Evolutionary conservation across 306 rosid species (phyloP), one percentile per base, ranked within the genome.

Genomic region (Quercus wislizeni): DNA sequence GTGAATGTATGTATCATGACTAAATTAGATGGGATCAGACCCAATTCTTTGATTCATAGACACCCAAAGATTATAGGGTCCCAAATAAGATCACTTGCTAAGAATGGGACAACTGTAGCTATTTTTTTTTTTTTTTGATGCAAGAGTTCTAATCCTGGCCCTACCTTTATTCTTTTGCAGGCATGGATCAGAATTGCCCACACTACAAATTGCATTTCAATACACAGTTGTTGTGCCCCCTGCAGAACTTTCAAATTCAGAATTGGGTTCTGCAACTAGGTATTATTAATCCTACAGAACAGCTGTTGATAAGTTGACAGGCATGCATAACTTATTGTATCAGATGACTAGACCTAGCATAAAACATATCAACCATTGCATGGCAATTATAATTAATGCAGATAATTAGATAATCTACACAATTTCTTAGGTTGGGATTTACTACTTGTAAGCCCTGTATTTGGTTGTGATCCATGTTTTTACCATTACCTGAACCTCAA

Each of bases 161-260:
- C 38, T 64, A 20, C 56, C 59, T 4, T 82, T 49, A 35, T 74
- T 14, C 57, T 84, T 55, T 76, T 57, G 78, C 88, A 95, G 99
- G 80, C 89, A 85, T 81, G 80, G 78, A 64, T 74, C 97, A 74
- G 97, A 91, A 73, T 86, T 88, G 86, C 98, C 99, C 75, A 85
- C 88, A 3, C 73, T 95, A 83, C 99, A 95, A 83, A 90, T 92
- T 81, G 99, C 95, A 35, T 95, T 95, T 86, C 99, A 92, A 69
- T 95, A 95, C 78, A 82, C 98, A 35, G 98, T 95, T 79, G 95
- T 90, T 55, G 92, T 91, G 80, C 96, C 99, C 73, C 94, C 97
- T 30, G 82, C 83, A 86, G 93, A 92, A 77, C 95, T 87, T 87
- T 83, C 88, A 21, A 57, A 79, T 76, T 83, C 97, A 31, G 92